Evolutionary conservation across 2,329 filamentous ascomycete genomes (phyloP), one percentile per base, ranked within the genome.

Genomic region (Xylaria arbuscula): DNA sequence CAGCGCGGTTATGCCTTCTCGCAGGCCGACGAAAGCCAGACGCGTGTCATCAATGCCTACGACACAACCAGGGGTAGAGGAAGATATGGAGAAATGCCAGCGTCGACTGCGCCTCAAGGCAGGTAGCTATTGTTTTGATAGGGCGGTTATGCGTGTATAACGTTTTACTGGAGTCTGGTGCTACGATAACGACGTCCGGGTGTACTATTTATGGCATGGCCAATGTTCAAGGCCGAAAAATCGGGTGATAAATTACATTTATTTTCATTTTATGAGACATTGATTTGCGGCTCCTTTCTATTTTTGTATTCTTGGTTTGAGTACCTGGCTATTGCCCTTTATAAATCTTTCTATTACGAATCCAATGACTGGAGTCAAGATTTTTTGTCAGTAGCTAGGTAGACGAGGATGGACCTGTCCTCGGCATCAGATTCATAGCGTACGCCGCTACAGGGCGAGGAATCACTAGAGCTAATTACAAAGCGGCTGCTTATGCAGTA

Each of bases 1-100:
- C 96, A 99, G 83, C 92, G 96, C 77, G 96, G 96, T 40, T 99
- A 99, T 78, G 96, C 96, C 70, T 99, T 99, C 82, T 97, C 93
- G 75, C 94, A 98, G 82, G 97, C 95, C 67, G 96, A 99, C 79
- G 96, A 99, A 81, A 93, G 91, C 76, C 96, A 98, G 83, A 97
- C 95, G 74, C 88, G 95, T 75, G 93, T 99, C 71, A 86, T 99
- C 78, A 95, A 98, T 83, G 96, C 96, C 70, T 99, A 99, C 82
- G 96, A 99, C 83, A 99, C 96, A 61, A 99, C 96, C 71, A 91
- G 92, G 80, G 89, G 93, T 79, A 88, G 96, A 84, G 96, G 96
- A 57, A 86, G 93, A 72, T 98, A 97, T 82, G 96, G 96, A 78
- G 96, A 99, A 85, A 98, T 99, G 95, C 89, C 90, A 66, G 73